These are phyloP conservation scores for Cynanchum wilfordii DNA, from an alignment of 257 asterid genomes.

Conservation along the genomic window DNA sequence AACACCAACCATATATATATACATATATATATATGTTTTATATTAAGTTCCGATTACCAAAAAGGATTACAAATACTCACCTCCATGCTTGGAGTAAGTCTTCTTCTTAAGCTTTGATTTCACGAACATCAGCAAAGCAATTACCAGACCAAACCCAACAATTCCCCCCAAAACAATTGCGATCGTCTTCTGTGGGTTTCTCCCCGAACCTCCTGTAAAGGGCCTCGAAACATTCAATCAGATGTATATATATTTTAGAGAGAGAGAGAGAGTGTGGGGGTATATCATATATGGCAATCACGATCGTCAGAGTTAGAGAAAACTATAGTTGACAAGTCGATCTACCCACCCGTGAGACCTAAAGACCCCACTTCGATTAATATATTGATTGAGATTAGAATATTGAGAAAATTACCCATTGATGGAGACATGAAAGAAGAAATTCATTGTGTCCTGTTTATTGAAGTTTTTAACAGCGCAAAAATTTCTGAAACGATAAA, in stretches of 20 bases:
- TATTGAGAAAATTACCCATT: background rate
- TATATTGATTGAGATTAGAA: background rate
- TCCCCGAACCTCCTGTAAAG: slow-evolving; percentile 32
- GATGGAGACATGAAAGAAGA: background rate
- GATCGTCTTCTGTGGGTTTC: slow-evolving; percentile 57
- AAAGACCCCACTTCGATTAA: background rate
- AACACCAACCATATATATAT: background rate
- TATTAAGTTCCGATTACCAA: background rate
- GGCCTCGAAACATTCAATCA: too few species aligned
- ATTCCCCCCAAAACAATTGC: slow-evolving; percentile 78
- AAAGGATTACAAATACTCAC: slow-evolving; percentile 17
- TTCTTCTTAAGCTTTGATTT: slow-evolving; percentile 64
- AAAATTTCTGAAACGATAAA: background rate
- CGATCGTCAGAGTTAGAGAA: background rate
- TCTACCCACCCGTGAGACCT: background rate
- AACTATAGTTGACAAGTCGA: background rate
- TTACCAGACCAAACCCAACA: slow-evolving; percentile 53
- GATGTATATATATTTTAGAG: too few species aligned
- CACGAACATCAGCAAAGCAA: slow-evolving; percentile 56
- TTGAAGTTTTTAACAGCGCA: background rate
- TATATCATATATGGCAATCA: background rate
- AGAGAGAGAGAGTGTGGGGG: background rate
- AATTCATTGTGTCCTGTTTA: background rate
- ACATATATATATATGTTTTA: background rate
- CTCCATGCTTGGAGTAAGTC: slow-evolving; percentile 50